Base-by-base conservation (phyloP, 1,139 yeast species). In the Scheffersomyces titani region DNA sequence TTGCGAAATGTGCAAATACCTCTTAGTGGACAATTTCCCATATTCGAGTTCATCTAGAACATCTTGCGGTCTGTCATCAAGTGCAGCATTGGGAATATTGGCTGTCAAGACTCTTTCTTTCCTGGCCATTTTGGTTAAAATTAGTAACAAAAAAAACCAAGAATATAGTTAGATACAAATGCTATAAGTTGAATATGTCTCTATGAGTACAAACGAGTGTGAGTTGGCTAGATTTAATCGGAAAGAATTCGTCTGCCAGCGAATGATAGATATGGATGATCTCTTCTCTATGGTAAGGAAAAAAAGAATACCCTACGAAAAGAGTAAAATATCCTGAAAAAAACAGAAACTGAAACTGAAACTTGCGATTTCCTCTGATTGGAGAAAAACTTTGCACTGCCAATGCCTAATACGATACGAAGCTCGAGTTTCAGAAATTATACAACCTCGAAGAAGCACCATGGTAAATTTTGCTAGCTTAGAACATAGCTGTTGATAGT, bases 21-120 rank as follows among this genome's bases (percentile, higher is more conserved):
- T 84, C n/a, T 76, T 68, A 3, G 88, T 83, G 0, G 89, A 82
- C 56, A 86, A 71, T 44, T 77, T 72, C 44, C 94, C 94, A 67
- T 78, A 89, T 67, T 89, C 94, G 63, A 83, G 74, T 58, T 87
- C 88, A 44, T 85, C 84, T 61, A 81, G 83, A 54, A 81, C 86
- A 49, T 78, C 85, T 1, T 70, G 68, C 1, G 89, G 75, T 51
- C 83, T 65, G 49, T 68, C 62, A 57, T 81, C 86, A 51, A 62
- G 66, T 0, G 85, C 86, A 16, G 87, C 85, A 63, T 81, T 73
- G 1, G 88, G 88, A 54, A 84, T 75, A 40, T 30, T 30, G 13
- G 40, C 40, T 30, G 40, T 30, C 40, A 30, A 30, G 16, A 30
- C 40, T 30, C 40, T 30, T 30, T 30, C 40, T 16, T 30, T 30